These are phyloP conservation scores for Madurella fahalii DNA, from an alignment of 2,329 filamentous ascomycete species.

Conservation along the genomic window DNA sequence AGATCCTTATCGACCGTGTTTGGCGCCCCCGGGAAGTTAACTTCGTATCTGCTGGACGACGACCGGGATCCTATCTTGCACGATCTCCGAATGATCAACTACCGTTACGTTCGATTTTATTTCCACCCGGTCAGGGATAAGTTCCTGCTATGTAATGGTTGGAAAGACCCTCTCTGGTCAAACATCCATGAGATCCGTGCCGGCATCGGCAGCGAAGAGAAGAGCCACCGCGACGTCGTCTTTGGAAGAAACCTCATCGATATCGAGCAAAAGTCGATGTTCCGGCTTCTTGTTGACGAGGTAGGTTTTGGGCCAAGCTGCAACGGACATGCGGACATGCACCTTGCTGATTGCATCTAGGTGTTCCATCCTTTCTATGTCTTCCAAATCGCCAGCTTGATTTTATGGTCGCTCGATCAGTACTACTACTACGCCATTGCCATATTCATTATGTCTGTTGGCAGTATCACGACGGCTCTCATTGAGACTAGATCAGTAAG, in stretches of 20 bases:
- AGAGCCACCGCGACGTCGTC: slow-evolving; percentile 73
- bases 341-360: slow-evolving; percentile 38
- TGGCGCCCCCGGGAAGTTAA: slow-evolving; percentile 60
- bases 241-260: slow-evolving; percentile 91
- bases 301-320: slow-evolving; percentile 37
- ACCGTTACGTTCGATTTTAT: slow-evolving; percentile 89
- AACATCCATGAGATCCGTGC: slow-evolving; percentile 68
- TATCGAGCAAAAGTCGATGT: slow-evolving; percentile 81
- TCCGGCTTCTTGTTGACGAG: slow-evolving; percentile 84
- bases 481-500: slow-evolving; percentile 80
- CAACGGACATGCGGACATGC: neutral
- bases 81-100: slow-evolving; percentile 75
- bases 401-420: slow-evolving; percentile 91
- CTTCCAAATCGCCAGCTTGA: slow-evolving; percentile 90
- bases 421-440: slow-evolving; percentile 98
- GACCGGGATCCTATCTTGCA: slow-evolving; percentile 76
- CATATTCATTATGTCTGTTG: slow-evolving; percentile 90
- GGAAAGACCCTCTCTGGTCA: slow-evolving; percentile 91
- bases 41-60: slow-evolving; percentile 51
- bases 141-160: slow-evolving; percentile 80
- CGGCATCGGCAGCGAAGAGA: slow-evolving; percentile 86
- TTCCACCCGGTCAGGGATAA: slow-evolving; percentile 87
- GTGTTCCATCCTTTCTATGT: slow-evolving; percentile 98
- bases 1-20: slow-evolving; percentile 61
- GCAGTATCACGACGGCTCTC: slow-evolving; percentile 85